Percentiles rank a stretch among this genome's conserved stretches.
These are phyloP conservation scores for Ambrosia hybrid DNA, from an alignment of 140 eudicot species.

Conservation along the genomic window DNA sequence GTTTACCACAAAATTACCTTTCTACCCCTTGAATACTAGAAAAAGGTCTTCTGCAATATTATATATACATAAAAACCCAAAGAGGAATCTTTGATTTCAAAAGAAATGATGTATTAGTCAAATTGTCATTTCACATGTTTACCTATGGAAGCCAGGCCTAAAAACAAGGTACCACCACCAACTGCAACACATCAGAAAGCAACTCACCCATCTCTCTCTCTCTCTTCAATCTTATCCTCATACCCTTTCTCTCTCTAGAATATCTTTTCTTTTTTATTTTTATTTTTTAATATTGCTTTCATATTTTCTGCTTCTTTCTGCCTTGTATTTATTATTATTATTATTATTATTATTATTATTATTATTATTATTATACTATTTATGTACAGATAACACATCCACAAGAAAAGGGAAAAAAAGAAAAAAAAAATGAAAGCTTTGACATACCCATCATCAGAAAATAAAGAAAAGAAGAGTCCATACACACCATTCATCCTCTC, in stretches of 20 bases:
- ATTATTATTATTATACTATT: background rate
- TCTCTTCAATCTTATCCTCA: constrained; percentile 7
- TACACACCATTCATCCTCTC: constrained; percentile 13
- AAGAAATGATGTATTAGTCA: background rate
- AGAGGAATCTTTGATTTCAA: constrained; percentile 19
- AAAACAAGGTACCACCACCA: constrained; percentile 61
- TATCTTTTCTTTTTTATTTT: background rate
- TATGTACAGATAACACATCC: constrained; percentile 11
- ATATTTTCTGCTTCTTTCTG: constrained; percentile 15
- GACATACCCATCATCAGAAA: constrained; percentile 33
- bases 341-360: no score
- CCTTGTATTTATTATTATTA: constrained; percentile 5
- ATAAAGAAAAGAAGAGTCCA: constrained; percentile 45
- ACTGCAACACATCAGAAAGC: constrained; percentile 53
- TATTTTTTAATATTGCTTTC: background rate
- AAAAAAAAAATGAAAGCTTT: constrained; percentile 28
- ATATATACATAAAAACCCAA: background rate
- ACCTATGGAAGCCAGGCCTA: constrained; percentile 40
- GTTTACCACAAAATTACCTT: background rate
- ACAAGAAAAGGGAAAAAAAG: constrained; percentile 16
- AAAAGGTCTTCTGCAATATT: background rate
- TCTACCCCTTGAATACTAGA: constrained; percentile 23
- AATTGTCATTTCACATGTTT: constrained; percentile 1
- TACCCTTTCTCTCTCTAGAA: constrained; percentile 28
- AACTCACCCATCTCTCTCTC: background rate